A percentile compares a stretch with the other conserved stretches of the same genome.
Evolutionary conservation across 2,329 filamentous ascomycete species (phyloP).

Genomic region (Apiospora rasikravindrae): DNA sequence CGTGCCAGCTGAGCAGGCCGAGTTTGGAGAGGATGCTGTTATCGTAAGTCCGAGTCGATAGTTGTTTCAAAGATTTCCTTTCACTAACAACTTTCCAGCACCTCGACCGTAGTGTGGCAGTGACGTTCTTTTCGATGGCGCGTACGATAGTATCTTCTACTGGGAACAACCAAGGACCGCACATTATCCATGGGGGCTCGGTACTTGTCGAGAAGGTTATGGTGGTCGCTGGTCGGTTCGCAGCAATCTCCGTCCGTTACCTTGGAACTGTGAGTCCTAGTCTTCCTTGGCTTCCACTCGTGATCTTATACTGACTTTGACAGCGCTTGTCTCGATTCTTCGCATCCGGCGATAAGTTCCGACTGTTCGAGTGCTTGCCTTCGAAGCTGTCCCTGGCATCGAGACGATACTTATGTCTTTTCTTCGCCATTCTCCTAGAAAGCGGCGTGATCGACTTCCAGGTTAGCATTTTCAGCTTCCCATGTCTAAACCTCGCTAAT

Average conservation of each 20-base stretch:
- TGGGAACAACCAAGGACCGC: slow-evolving; percentile 17
- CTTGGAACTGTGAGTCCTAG: slow-evolving; percentile 45
- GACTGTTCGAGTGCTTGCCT: slow-evolving; percentile 52
- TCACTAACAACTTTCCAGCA: slow-evolving; percentile 34
- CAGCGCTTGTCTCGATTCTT: slow-evolving; percentile 44
- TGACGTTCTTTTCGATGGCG: slow-evolving; percentile 54
- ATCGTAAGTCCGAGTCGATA: slow-evolving; percentile 37
- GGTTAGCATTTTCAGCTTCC: slow-evolving; percentile 29
- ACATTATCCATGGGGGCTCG: neutral
- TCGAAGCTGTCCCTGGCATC: slow-evolving; percentile 46
- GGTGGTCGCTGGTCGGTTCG: slow-evolving; percentile 51
- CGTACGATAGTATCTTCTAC: slow-evolving; percentile 42
- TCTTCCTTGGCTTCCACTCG: neutral
- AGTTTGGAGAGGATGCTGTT: slow-evolving; percentile 54
- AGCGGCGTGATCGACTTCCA: slow-evolving; percentile 52
- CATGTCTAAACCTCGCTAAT: neutral
- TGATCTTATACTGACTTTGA: neutral
- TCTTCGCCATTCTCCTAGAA: slow-evolving; percentile 56
- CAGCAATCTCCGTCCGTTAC: slow-evolving; percentile 50
- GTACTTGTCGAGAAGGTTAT: slow-evolving; percentile 47
- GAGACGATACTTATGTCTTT: slow-evolving; percentile 55
- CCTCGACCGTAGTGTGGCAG: slow-evolving; percentile 55
- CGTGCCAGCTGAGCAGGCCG: slow-evolving; percentile 37
- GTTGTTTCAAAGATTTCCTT: neutral
- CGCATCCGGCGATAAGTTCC: slow-evolving; percentile 43